These are phyloP conservation scores for Penicillium verhagenii DNA, from an alignment of 495 filamentous ascomycete genomes.

Conservation along the genomic window DNA sequence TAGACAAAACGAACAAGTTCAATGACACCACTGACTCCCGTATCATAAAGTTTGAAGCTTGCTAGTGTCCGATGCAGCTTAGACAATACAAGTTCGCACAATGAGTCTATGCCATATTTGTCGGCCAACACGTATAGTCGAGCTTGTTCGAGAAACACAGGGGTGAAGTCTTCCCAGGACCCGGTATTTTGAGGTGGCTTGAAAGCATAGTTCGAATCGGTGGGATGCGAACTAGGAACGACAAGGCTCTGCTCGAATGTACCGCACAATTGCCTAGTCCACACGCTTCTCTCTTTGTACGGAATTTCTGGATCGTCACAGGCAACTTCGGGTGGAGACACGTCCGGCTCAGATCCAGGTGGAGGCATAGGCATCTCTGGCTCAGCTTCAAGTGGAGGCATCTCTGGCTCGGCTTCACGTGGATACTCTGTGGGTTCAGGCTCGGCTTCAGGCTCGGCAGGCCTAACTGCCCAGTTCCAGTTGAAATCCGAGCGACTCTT, in stretches of 20 bases:
- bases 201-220: not conserved
- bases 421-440: not conserved
- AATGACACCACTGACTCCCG: slow-evolving; percentile 25
- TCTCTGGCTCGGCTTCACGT: not conserved
- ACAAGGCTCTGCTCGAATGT: not conserved
- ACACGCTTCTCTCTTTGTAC: not conserved
- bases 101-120: slow-evolving; percentile 33
- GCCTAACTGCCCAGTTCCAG: too few relatives aligned
- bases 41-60: slow-evolving; percentile 28
- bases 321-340: not conserved
- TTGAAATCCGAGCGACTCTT: not conserved
- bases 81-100: slow-evolving; percentile 30
- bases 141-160: slow-evolving; percentile 37
- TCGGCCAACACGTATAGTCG: slow-evolving; percentile 41
- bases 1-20: slow-evolving; percentile 37
- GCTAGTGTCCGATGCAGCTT: slow-evolving; percentile 34
- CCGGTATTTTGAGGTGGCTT: slow-evolving; percentile 5
- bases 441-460: not conserved
- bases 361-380: not conserved
- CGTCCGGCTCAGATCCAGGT: not conserved
- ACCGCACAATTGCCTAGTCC: not conserved
- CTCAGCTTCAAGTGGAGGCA: not conserved
- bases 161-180: slow-evolving; percentile 31
- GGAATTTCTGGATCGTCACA: not conserved
- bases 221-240: not conserved